A percentile compares a stretch with the other conserved stretches of the same genome.
phyloP scores from a whole-genome alignment of 2,329 filamentous ascomycete species.

The Nigrospora oryzae region DNA sequence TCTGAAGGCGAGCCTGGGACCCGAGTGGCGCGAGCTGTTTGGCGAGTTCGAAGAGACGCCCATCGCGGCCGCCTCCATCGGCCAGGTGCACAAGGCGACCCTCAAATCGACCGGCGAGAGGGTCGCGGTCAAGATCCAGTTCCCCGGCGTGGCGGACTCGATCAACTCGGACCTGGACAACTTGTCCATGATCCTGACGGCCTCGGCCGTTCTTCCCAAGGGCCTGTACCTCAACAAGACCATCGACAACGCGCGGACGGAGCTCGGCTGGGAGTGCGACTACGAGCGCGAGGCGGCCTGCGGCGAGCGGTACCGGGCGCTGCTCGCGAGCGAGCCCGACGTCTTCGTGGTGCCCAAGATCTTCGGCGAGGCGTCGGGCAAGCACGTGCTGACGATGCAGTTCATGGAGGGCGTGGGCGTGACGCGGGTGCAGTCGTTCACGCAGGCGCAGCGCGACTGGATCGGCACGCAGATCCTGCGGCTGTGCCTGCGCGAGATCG shows the following conservation, averaged over 20 bases:
- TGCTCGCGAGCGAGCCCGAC: conserved; percentile 66
- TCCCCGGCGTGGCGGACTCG: conserved; percentile 89
- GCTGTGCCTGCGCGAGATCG: conserved; percentile 85
- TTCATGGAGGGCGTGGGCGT: conserved; percentile 82
- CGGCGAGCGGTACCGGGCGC: conserved; percentile 63
- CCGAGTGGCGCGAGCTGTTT: conserved; percentile 79
- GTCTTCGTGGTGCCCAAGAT: conserved; percentile 76
- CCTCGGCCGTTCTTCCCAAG: conserved; percentile 80
- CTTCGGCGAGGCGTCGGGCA: conserved; percentile 70
- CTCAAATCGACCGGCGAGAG: conserved; percentile 64
- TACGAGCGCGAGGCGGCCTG: conserved; percentile 84
- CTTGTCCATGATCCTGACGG: conserved; percentile 79
- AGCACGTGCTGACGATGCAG: conserved; percentile 86
- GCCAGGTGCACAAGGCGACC: conserved; percentile 84
- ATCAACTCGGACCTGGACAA: conserved; percentile 97
- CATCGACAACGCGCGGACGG: conserved; percentile 85
- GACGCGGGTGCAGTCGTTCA: conserved; percentile 67
- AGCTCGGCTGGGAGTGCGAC: conserved; percentile 96
- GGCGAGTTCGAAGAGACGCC: conserved; percentile 81
- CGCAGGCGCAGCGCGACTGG: conserved; percentile 84
- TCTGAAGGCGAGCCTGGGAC: conserved; percentile 66
- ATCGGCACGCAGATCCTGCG: conserved; percentile 91
- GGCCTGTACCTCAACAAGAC: conserved; percentile 95
- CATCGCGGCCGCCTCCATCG: conserved; percentile 92
- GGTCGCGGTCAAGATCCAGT: conserved; percentile 96